Percentiles rank a stretch among this genome's conserved stretches.
Conservation (phyloP, 257 asterid genomes). For the Nicotiana obtusifolia region DNA sequence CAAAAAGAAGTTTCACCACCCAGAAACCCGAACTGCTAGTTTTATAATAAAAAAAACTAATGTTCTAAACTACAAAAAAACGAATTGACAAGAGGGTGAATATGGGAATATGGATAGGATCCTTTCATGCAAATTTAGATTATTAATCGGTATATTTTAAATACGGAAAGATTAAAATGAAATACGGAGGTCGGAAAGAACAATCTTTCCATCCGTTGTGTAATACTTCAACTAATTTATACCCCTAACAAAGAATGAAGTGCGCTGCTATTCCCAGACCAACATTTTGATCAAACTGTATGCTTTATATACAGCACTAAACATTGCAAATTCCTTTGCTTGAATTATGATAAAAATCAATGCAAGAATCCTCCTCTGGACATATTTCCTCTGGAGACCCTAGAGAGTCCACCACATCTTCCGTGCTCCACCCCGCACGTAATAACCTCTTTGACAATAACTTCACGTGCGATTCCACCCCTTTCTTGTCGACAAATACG, state of each 20-base stretch:
- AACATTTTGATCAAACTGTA: neutral
- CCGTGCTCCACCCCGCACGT: constrained; percentile 81
- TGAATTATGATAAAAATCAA: constrained; percentile 26
- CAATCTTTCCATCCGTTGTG: neutral
- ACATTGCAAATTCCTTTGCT: neutral
- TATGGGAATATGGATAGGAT: too few species aligned
- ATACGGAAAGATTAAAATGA: neutral
- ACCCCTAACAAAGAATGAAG: neutral
- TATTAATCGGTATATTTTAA: neutral
- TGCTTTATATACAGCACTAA: neutral
- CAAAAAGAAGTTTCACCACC: neutral
- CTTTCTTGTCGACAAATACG: constrained; percentile 9
- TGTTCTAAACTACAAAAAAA: too few species aligned
- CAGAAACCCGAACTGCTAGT: neutral
- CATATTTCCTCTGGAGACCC: constrained; percentile 28
- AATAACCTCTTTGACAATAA: constrained; percentile 40
- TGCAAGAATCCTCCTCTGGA: constrained; percentile 36
- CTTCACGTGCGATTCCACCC: constrained; percentile 39
- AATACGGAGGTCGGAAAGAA: neutral
- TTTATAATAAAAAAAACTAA: too few species aligned
- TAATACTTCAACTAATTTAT: neutral
- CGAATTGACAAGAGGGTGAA: too few species aligned
- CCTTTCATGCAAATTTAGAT: neutral
- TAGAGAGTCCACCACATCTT: constrained; percentile 71
- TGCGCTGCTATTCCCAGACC: neutral